Conservation (phyloP, 225 moss, liverwort and hornwort genomes). For the Asterella californica region DNA sequence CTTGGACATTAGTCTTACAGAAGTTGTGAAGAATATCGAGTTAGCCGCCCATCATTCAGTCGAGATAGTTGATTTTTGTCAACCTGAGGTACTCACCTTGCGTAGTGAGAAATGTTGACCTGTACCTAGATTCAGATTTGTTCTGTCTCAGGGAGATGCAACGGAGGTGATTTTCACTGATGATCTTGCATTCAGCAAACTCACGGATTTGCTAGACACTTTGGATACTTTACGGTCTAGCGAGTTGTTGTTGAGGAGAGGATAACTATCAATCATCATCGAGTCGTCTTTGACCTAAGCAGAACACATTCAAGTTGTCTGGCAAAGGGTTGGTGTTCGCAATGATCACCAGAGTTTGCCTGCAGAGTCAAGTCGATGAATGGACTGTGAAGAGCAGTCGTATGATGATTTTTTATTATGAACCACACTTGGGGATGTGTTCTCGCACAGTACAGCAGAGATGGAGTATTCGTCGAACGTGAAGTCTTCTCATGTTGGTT, state of each 20-base stretch:
- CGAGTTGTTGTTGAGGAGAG: not conserved
- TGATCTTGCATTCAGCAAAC: not conserved
- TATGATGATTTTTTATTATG: no score
- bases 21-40: not conserved
- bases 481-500: no score
- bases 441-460: no score
- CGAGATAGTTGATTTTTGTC: not conserved
- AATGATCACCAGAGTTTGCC: not conserved
- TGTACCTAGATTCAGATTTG: not conserved
- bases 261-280: not conserved
- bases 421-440: no score
- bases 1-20: not conserved
- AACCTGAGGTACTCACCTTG: not conserved
- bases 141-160: conserved; percentile 1
- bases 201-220: not conserved
- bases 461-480: no score
- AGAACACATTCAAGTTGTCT: not conserved
- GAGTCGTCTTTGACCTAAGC: not conserved
- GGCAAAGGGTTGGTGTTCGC: not conserved
- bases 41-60: not conserved
- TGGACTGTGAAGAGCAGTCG: not conserved
- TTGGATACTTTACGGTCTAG: not conserved
- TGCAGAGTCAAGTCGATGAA: not conserved
- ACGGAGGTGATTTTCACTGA: not conserved
- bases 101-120: not conserved